A percentile compares a stretch with the other conserved stretches of the same genome.
phyloP scores from a whole-genome alignment of 495 filamentous ascomycete genomes.

The Penicillium turbatum region DNA sequence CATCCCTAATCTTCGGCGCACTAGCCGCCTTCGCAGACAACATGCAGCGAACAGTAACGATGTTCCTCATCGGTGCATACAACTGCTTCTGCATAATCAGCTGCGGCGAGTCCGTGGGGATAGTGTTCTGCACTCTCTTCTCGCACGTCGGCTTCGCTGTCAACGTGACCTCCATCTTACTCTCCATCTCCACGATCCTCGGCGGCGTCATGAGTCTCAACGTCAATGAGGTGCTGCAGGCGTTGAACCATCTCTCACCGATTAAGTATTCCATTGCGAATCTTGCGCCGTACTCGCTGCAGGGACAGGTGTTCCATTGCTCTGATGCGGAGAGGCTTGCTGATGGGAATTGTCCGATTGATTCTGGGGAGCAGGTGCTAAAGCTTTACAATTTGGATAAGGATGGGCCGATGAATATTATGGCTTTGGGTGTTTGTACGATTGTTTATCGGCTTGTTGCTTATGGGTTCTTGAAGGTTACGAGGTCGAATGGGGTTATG shows the following conservation, averaged over 20 bases:
- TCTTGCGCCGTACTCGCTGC: slow-evolving; percentile 55
- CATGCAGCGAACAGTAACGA: slow-evolving; percentile 51
- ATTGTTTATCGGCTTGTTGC: slow-evolving; percentile 62
- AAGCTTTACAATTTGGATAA: slow-evolving; percentile 58
- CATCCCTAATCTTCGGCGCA: slow-evolving; percentile 58
- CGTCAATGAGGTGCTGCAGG: slow-evolving; percentile 61
- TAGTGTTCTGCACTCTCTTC: slow-evolving; percentile 75
- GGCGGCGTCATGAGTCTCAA: slow-evolving; percentile 63
- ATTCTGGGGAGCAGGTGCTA: slow-evolving; percentile 59
- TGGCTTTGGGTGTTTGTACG: slow-evolving; percentile 54
- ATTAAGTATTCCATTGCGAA: slow-evolving; percentile 63
- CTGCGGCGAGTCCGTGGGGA: slow-evolving; percentile 71
- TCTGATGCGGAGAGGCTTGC: slow-evolving; percentile 49
- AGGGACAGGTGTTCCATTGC: slow-evolving; percentile 56
- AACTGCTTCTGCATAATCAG: slow-evolving; percentile 68
- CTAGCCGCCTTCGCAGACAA: slow-evolving; percentile 57
- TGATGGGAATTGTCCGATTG: slow-evolving; percentile 55
- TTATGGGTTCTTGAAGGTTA: slow-evolving; percentile 54
- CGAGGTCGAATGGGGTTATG: slow-evolving; percentile 26
- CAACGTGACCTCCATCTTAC: slow-evolving; percentile 59
- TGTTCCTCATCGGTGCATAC: slow-evolving; percentile 63
- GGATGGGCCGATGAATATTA: slow-evolving; percentile 52
- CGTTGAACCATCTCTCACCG: slow-evolving; percentile 64
- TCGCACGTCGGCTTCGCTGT: slow-evolving; percentile 70
- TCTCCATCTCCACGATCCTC: slow-evolving; percentile 63